Evolutionary conservation across 495 filamentous ascomycete genomes (phyloP).

Genomic region (Hyaloscypha bicolor): DNA sequence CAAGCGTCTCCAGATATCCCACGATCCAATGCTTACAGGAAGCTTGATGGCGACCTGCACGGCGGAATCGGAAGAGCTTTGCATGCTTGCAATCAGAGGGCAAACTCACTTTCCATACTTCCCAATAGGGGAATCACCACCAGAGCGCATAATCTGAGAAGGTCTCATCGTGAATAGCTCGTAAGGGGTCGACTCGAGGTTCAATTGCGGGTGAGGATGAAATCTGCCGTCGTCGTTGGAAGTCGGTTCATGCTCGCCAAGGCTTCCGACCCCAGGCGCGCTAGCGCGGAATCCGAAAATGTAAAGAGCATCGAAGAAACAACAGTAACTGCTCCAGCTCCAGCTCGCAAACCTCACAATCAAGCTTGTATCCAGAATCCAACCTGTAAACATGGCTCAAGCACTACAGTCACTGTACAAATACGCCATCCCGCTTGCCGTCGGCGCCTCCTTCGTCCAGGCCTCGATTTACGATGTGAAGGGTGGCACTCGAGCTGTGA

Average conservation of each 20-base stretch:
- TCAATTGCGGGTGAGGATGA: conserved; percentile 27
- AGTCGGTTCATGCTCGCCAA: conserved; percentile 30
- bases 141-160: conserved; percentile 49
- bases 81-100: conserved; percentile 13
- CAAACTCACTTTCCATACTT: conserved; percentile 72
- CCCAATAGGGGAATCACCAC: conserved; percentile 58
- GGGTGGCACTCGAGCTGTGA: conserved; percentile 91
- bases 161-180: conserved; percentile 62
- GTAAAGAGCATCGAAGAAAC: conserved; percentile 34
- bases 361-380: conserved; percentile 15
- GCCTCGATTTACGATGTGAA: conserved; percentile 95
- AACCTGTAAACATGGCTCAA: conserved; percentile 56
- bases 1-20: conserved; percentile 20
- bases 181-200: conserved; percentile 23
- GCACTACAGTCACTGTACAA: conserved; percentile 65
- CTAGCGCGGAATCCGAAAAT: conserved; percentile 45
- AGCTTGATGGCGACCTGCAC: conserved; percentile 29
- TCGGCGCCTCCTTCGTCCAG: conserved; percentile 63
- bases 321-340: conserved; percentile 20
- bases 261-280: conserved; percentile 32
- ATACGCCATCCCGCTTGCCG: conserved; percentile 68
- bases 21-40: conserved; percentile 22
- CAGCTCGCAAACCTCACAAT: conserved; percentile 34
- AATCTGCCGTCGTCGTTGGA: conserved; percentile 19
- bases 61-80: conserved; percentile 19